A percentile compares a stretch with the other conserved stretches of the same genome.
Conservation (phyloP, 2,329 filamentous ascomycete genomes). For the Juglanconis oblonga region DNA sequence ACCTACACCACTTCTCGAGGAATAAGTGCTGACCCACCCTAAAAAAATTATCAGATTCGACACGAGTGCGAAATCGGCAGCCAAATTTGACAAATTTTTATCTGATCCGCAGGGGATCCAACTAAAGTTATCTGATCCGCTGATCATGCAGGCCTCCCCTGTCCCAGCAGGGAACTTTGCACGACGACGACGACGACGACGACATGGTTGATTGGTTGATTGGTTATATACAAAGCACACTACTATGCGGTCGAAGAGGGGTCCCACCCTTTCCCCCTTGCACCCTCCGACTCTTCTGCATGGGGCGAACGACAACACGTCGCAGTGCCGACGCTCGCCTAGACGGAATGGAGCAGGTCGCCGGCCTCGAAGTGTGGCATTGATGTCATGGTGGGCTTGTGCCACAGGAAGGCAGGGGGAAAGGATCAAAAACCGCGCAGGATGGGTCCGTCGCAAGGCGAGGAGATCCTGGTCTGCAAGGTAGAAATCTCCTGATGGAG, state of each 20-base stretch:
- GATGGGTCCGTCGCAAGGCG: too few species aligned
- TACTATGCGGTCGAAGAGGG: background rate
- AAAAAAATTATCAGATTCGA: slow-evolving; percentile 15
- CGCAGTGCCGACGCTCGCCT: background rate
- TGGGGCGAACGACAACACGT: background rate
- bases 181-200: background rate
- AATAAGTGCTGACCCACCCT: background rate
- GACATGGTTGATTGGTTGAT: background rate
- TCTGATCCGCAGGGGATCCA: slow-evolving; percentile 17
- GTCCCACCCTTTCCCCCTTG: background rate
- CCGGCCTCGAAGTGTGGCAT: background rate
- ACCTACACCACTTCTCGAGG: background rate
- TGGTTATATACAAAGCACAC: background rate
- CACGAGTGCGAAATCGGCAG: slow-evolving; percentile 16
- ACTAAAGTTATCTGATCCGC: slow-evolving; percentile 34
- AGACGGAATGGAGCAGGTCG: slow-evolving; percentile 3
- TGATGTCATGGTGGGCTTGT: background rate
- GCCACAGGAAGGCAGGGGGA: background rate
- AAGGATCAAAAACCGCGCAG: background rate
- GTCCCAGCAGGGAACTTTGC: background rate
- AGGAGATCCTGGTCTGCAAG: background rate
- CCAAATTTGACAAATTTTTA: slow-evolving; percentile 9
- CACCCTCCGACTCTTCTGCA: background rate
- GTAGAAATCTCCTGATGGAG: background rate
- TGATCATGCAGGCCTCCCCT: slow-evolving; percentile 17